Percentiles rank a stretch among this genome's conserved stretches.
Evolutionary conservation across 2,329 filamentous ascomycete species (phyloP).

Genomic region (Fusarium avenaceum): DNA sequence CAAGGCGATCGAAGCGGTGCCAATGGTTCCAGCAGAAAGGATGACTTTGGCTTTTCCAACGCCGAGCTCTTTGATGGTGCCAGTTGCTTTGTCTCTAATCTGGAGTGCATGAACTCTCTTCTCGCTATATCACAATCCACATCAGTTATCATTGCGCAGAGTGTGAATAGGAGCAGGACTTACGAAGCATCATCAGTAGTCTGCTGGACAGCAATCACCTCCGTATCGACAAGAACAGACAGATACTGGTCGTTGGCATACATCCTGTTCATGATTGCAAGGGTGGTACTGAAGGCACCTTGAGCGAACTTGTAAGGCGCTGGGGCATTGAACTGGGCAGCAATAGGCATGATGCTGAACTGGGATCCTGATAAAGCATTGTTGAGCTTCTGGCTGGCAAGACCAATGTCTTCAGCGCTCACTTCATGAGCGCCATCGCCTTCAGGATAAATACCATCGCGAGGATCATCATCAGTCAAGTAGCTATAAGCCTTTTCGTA

Average conservation of each 20-base stretch:
- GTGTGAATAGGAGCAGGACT: too few relatives aligned
- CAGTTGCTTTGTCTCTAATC: constrained; percentile 19
- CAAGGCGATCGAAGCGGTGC: constrained; percentile 33
- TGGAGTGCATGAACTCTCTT: constrained; percentile 27
- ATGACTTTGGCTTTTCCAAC: constrained; percentile 36
- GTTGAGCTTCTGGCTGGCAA: constrained; percentile 13
- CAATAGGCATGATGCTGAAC: constrained; percentile 35
- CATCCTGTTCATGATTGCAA: constrained; percentile 38
- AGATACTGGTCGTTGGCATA: constrained; percentile 39
- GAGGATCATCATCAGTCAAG: constrained; percentile 24
- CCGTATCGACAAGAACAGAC: constrained; percentile 29
- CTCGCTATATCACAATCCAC: background rate
- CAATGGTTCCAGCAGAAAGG: constrained; percentile 21
- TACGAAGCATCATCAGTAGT: background rate
- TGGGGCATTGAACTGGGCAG: constrained; percentile 33
- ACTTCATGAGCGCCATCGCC: constrained; percentile 22
- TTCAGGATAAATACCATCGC: constrained; percentile 17
- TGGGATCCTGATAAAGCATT: background rate
- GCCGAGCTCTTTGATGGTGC: constrained; percentile 17
- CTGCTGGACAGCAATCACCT: constrained; percentile 27
- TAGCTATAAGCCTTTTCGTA: constrained; percentile 13
- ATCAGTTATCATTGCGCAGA: too few relatives aligned
- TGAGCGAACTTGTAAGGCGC: constrained; percentile 37
- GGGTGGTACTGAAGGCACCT: constrained; percentile 36
- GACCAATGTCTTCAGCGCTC: constrained; percentile 5